Percentiles rank a stretch among this genome's conserved stretches.
Evolutionary conservation across 2,329 filamentous ascomycete genomes (phyloP).

Genomic region (Cercospora nicotianae): DNA sequence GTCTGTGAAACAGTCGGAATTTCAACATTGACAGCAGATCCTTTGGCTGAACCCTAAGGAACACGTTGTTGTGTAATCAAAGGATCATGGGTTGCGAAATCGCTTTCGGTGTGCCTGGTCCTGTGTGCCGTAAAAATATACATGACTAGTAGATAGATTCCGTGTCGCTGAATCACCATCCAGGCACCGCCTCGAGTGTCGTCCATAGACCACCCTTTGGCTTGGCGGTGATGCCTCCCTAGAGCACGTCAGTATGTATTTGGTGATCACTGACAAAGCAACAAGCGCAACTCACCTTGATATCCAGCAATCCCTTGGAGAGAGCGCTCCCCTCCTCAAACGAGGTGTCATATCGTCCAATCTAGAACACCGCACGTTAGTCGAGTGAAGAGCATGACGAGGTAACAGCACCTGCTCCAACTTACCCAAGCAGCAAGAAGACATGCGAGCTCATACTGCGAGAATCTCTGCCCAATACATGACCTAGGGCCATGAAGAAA

Average conservation of each 20-base stretch:
- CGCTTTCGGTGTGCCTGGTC: not conserved
- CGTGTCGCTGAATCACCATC: slow-evolving; percentile 54
- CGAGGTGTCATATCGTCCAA: slow-evolving; percentile 71
- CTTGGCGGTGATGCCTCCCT: slow-evolving; percentile 66
- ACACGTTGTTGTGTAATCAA: not conserved
- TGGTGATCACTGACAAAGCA: not conserved
- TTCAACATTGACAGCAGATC: not conserved
- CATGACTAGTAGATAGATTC: not conserved
- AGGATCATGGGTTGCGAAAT: not conserved
- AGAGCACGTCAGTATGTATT: not conserved
- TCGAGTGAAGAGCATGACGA: not conserved
- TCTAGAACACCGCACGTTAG: not conserved
- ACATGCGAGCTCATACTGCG: slow-evolving; percentile 81
- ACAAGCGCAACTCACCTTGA: slow-evolving; percentile 49
- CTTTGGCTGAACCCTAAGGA: not conserved
- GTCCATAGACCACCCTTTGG: slow-evolving; percentile 73
- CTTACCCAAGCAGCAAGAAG: slow-evolving; percentile 67
- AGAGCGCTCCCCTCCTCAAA: slow-evolving; percentile 55
- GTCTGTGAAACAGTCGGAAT: not conserved
- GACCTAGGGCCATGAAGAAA: slow-evolving; percentile 84
- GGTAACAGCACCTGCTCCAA: not conserved
- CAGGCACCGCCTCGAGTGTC: slow-evolving; percentile 64
- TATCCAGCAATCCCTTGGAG: slow-evolving; percentile 56
- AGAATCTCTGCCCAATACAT: slow-evolving; percentile 81
- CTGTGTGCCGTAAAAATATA: not conserved